Conservation (phyloP, 208 protist genomes). For the Trypanosoma conorhini region DNA sequence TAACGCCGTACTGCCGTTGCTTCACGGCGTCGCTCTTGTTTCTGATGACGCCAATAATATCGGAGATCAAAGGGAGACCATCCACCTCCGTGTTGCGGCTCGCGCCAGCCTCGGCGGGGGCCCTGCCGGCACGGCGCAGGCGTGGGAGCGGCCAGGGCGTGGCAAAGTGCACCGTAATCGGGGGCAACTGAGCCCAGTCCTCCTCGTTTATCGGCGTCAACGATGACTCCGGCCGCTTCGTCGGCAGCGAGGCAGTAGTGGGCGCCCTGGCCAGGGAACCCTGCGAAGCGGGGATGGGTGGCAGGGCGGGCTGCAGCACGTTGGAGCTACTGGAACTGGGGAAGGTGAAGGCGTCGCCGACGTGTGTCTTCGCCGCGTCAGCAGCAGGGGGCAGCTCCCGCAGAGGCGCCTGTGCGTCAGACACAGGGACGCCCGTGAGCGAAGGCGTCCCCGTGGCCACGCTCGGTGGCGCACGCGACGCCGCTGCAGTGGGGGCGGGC, state of each 20-base stretch:
- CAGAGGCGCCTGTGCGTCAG: too few relatives aligned
- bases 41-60: constrained; percentile 1
- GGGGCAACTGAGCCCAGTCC: constrained; percentile 1
- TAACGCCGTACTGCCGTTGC: constrained; percentile 20
- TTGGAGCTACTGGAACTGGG: too few relatives aligned
- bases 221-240: neutral
- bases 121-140: neutral
- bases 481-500: too few relatives aligned
- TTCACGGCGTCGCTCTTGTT: neutral
- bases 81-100: constrained; percentile 5
- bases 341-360: too few relatives aligned
- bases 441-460: too few relatives aligned
- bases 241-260: too few relatives aligned
- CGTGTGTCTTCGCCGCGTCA: too few relatives aligned
- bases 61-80: constrained; percentile 3
- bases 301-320: neutral
- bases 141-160: constrained; percentile 20
- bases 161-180: constrained; percentile 7
- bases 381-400: too few relatives aligned
- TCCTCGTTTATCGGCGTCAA: neutral
- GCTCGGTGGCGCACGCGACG: neutral
- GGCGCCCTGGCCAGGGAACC: neutral
- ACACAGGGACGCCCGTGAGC: too few relatives aligned
- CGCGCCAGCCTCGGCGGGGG: constrained; percentile 19
- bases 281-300: neutral